Percentiles rank a stretch among this genome's conserved stretches.
Conservation (phyloP, 345 rosid genomes). For the Viola odorata region DNA sequence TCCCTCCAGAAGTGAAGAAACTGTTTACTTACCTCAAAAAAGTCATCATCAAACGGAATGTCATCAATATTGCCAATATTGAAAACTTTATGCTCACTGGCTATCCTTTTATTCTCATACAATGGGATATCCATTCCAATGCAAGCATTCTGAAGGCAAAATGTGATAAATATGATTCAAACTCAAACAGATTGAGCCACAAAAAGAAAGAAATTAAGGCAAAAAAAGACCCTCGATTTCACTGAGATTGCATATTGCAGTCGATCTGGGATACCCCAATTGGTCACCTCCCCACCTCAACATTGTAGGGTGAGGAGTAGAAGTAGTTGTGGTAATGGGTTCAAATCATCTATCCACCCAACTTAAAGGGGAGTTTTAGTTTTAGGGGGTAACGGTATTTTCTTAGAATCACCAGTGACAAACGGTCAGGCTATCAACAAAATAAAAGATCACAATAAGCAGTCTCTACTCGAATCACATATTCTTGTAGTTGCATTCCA, state of each 20-base stretch:
- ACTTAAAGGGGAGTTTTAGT: too few species aligned
- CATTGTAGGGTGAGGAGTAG: too few species aligned
- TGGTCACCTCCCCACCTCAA: too few species aligned
- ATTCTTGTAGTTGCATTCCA: background rate
- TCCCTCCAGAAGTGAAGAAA: slow-evolving; percentile 14
- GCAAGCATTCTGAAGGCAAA: slow-evolving; percentile 58
- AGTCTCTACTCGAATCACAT: too few species aligned
- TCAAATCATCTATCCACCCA: too few species aligned
- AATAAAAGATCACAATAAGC: too few species aligned
- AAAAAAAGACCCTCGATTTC: background rate
- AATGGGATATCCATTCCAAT: slow-evolving; percentile 74
- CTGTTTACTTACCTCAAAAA: slow-evolving; percentile 59
- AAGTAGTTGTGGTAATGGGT: too few species aligned
- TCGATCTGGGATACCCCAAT: too few species aligned
- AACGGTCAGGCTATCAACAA: too few species aligned
- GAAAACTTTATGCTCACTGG: slow-evolving; percentile 43
- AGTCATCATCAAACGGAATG: slow-evolving; percentile 52
- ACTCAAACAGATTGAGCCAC: slow-evolving; percentile 1
- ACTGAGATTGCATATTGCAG: background rate
- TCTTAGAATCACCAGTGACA: too few species aligned
- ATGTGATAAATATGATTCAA: slow-evolving; percentile 2
- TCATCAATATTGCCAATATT: slow-evolving; percentile 41
- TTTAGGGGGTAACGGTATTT: too few species aligned
- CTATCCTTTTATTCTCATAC: slow-evolving; percentile 45
- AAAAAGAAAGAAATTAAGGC: background rate